A percentile compares a stretch with the other conserved stretches of the same genome.
Evolutionary conservation across 495 filamentous ascomycete genomes (phyloP).

Genomic region (Trichoderma parareesei): DNA sequence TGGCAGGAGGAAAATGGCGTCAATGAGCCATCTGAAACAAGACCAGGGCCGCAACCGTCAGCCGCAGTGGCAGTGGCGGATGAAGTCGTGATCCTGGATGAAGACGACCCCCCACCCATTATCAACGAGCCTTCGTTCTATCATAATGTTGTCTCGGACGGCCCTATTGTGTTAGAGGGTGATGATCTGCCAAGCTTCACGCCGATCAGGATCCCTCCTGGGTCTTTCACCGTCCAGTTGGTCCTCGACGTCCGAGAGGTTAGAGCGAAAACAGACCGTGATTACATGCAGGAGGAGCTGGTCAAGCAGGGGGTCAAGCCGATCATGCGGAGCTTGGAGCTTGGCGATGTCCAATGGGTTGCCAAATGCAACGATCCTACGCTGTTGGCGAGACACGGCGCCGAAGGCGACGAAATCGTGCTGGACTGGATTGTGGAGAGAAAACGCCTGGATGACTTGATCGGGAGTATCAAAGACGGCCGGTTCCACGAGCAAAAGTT

Average conservation of each 20-base stretch:
- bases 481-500: conserved; percentile 85
- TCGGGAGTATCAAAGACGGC: conserved; percentile 73
- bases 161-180: conserved; percentile 23
- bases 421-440: conserved; percentile 79
- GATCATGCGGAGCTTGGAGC: conserved; percentile 57
- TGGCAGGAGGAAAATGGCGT: conserved; percentile 4
- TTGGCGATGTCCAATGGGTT: conserved; percentile 77
- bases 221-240: conserved; percentile 63
- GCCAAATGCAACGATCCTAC: conserved; percentile 57
- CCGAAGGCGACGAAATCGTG: conserved; percentile 68
- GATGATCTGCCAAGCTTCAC: conserved; percentile 40
- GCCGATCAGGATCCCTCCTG: conserved; percentile 54
- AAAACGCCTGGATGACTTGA: conserved; percentile 74
- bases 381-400: conserved; percentile 46
- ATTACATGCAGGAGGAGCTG: conserved; percentile 70
- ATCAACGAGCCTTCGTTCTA: conserved; percentile 16
- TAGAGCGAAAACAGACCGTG: conserved; percentile 64
- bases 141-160: conserved; percentile 34
- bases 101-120: conserved; percentile 8
- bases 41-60: not conserved
- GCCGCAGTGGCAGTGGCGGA: not conserved
- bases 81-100: not conserved
- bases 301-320: conserved; percentile 55
- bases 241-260: conserved; percentile 74
- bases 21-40: not conserved